Evolutionary conservation across 257 asterid genomes (phyloP), one percentile per base, ranked within the genome.

Genomic region (Gynochthodes officinalis): DNA sequence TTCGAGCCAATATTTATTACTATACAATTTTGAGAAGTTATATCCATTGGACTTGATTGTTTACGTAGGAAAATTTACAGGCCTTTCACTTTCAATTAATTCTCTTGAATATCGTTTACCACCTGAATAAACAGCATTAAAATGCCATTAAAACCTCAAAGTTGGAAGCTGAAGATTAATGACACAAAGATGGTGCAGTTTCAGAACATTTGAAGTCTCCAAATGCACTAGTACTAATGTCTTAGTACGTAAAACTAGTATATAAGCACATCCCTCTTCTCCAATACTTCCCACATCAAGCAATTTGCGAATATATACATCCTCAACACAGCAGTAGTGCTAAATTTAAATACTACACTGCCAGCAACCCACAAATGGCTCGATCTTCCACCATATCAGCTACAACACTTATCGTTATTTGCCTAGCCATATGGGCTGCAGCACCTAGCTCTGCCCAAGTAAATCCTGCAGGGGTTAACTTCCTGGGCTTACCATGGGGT

Each of bases 341-440:
- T n/a, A n/a, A n/a, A n/a, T n/a, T n/a, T n/a, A n/a, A n/a, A n/a
- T n/a, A n/a, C n/a, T n/a, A n/a, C n/a, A n/a, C n/a, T n/a, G n/a
- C n/a, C n/a, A n/a, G n/a, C n/a, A n/a, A n/a, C n/a, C n/a, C n/a
- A n/a, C n/a, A 63, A 53, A 70, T 76, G 80, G 2, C 43, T 76
- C 50, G 28, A 52, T n/a, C 32, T 50, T 39, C 39, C 28, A 30
- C 42, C 39, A 6, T 30, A 0, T 39, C 73, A 14, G 23, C 73
- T 0, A 48, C 64, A 16, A 14, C 44, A 4, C 2, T 72, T 3
- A 7, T 69, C 3, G 4, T 48, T 7, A 10, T 37, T 1, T 72
- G 67, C 62, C 14, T 80, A 30, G 32, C 63, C 14, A 68, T 68
- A 23, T 53, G 48, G 62, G 42, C 75, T 30, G 55, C 64, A n/a